Evolutionary conservation across 1,139 yeast genomes (phyloP).

Genomic region (Magnusiomyces suaveolens): DNA sequence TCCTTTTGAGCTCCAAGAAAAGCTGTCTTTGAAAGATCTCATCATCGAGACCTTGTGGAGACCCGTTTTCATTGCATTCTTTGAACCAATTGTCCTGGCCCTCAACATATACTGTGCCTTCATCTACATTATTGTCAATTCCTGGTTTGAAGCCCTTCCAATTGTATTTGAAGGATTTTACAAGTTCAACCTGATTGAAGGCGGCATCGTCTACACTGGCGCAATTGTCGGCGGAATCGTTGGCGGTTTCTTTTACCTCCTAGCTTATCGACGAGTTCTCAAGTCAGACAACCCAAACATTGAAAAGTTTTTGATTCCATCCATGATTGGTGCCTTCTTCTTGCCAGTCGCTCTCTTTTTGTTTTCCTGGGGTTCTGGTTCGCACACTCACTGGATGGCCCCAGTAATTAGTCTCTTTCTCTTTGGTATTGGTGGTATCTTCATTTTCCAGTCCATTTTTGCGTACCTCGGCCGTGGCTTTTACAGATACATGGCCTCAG

Average conservation of each 20-base stretch:
- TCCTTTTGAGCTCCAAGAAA: constrained; percentile 35
- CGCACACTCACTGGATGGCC: constrained; percentile 63
- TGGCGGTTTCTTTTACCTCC: constrained; percentile 19
- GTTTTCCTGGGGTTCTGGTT: constrained; percentile 69
- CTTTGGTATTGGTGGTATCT: constrained; percentile 63
- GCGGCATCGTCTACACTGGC: constrained; percentile 41
- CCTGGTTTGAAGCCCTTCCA: constrained; percentile 57
- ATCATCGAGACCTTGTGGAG: constrained; percentile 40
- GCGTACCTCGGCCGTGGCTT: constrained; percentile 62
- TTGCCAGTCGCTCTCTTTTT: constrained; percentile 67
- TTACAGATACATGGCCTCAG: constrained; percentile 60
- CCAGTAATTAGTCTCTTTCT: constrained; percentile 68
- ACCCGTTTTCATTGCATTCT: constrained; percentile 34
- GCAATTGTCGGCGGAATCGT: constrained; percentile 38
- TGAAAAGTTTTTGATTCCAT: constrained; percentile 21
- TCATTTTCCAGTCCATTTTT: constrained; percentile 64
- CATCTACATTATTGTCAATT: constrained; percentile 45
- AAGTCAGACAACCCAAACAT: constrained; percentile 6
- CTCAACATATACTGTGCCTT: constrained; percentile 43
- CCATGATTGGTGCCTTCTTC: constrained; percentile 46
- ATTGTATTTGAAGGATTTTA: constrained; percentile 40
- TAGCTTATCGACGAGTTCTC: constrained; percentile 2
- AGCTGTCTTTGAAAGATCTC: constrained; percentile 16
- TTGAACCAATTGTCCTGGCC: constrained; percentile 31
- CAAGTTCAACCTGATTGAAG: constrained; percentile 41